Conservation (phyloP, 2,329 filamentous ascomycete species). For the Bimuria novae-zelandiae region DNA sequence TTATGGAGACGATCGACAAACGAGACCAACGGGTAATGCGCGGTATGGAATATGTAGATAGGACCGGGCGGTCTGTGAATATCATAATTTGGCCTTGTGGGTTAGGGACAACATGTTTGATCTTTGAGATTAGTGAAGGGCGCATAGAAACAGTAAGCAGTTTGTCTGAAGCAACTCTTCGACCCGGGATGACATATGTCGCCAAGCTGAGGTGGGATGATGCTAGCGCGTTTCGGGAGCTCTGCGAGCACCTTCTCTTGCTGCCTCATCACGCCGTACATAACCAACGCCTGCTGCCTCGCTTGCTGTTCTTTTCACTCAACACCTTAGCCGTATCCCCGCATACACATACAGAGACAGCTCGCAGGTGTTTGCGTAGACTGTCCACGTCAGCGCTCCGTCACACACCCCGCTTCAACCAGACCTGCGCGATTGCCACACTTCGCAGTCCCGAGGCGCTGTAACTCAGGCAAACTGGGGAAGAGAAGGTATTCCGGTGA, state of each 20-base stretch:
- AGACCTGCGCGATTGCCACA: constrained; percentile 13
- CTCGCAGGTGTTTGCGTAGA: background rate
- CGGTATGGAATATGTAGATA: constrained; percentile 22
- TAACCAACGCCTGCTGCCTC: constrained; percentile 1
- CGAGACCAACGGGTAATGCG: constrained; percentile 14
- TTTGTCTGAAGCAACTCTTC: too few species aligned
- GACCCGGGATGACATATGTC: constrained; percentile 2
- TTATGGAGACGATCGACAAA: constrained; percentile 10
- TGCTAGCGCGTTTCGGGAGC: constrained; percentile 17
- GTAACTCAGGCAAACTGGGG: constrained; percentile 48
- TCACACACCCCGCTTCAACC: constrained; percentile 7
- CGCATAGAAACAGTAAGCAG: too few species aligned
- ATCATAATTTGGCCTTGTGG: constrained; percentile 12
- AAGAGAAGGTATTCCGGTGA: constrained; percentile 47
- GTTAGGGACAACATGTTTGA: background rate
- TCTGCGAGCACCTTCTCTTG: constrained; percentile 9
- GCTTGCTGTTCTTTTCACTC: background rate
- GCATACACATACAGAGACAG: background rate
- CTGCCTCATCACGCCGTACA: constrained; percentile 5
- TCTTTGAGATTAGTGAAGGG: too few species aligned
- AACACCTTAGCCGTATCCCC: background rate
- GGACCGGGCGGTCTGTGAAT: constrained; percentile 20
- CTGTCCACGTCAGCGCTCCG: constrained; percentile 5
- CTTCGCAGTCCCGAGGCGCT: constrained; percentile 29
- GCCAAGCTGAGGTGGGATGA: constrained; percentile 14